These are phyloP conservation scores for Eudorina sp. DNA, from an alignment of 139 green algal genomes.

Conservation along the genomic window DNA sequence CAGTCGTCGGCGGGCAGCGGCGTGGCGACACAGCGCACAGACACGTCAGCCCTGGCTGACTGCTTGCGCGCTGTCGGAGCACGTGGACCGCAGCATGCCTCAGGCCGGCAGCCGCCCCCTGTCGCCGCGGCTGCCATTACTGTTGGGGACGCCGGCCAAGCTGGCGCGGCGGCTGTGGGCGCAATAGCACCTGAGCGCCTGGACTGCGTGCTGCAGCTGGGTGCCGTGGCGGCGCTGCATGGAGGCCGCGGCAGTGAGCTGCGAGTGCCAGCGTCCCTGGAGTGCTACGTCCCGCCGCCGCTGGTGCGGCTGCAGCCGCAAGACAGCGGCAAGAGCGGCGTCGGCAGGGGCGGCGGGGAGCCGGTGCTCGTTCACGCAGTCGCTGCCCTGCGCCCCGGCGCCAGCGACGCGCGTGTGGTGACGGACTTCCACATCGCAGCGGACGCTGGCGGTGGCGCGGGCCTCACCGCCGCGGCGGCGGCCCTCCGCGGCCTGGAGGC, in stretches of 20 bases:
- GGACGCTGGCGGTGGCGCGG: neutral
- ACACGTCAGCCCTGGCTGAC: too few species aligned
- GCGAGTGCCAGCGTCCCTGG: conserved; percentile 32
- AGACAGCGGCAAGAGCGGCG: neutral
- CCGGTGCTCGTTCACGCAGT: neutral
- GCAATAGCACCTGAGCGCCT: too few species aligned
- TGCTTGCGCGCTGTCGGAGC: too few species aligned
- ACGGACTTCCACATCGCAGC: neutral
- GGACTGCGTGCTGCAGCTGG: conserved; percentile 60
- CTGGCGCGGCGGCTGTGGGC: too few species aligned
- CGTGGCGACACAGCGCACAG: too few species aligned
- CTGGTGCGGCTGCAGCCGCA: neutral
- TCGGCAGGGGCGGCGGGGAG: neutral
- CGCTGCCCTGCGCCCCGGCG: neutral
- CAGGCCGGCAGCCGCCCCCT: too few species aligned
- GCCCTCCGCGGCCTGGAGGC: conserved; percentile 17
- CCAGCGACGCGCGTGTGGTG: neutral
- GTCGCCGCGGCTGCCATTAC: too few species aligned
- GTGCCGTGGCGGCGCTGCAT: conserved; percentile 7
- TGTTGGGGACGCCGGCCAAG: too few species aligned
- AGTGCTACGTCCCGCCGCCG: conserved; percentile 4
- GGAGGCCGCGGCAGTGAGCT: conserved; percentile 9
- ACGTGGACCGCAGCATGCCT: too few species aligned
- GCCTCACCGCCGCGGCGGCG: neutral
- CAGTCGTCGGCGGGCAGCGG: neutral